Conservation (phyloP, 2,329 filamentous ascomycete genomes). For the Venturia oleaginea region DNA sequence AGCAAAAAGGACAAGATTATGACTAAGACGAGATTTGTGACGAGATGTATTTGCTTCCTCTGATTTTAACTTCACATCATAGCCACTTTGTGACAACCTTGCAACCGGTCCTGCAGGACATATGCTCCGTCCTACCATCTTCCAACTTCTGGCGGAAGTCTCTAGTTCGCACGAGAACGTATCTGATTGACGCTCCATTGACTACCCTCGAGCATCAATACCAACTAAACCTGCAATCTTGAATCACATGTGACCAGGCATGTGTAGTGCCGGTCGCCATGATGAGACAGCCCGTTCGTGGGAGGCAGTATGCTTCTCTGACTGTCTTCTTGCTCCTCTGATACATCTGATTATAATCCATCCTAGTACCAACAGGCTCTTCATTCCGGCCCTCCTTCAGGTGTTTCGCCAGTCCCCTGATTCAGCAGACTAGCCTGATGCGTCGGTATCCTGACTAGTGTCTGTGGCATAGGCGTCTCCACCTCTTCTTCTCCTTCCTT, state of each 20-base stretch:
- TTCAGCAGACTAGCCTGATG: constrained; percentile 45
- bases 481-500: constrained; percentile 34
- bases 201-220: not conserved
- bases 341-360: not conserved
- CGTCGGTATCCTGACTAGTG: constrained; percentile 74
- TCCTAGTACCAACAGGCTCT: not conserved
- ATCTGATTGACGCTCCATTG: not conserved
- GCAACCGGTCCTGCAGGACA: not conserved
- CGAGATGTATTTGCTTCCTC: not conserved
- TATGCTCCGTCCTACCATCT: not conserved
- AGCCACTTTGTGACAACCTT: not conserved
- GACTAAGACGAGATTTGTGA: not conserved
- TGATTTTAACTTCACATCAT: not conserved
- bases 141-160: no score
- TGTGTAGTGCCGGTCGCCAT: not conserved
- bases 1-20: not conserved
- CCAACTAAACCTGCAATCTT: not conserved
- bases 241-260: not conserved
- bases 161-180: not conserved
- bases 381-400: not conserved
- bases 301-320: not conserved
- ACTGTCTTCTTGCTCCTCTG: not conserved
- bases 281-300: not conserved
- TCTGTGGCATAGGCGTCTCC: constrained; percentile 59
- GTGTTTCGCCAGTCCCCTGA: constrained; percentile 20